Evolutionary conservation across 345 rosid species (phyloP), one percentile per base, ranked within the genome.

Genomic region (Mercurialis annua): DNA sequence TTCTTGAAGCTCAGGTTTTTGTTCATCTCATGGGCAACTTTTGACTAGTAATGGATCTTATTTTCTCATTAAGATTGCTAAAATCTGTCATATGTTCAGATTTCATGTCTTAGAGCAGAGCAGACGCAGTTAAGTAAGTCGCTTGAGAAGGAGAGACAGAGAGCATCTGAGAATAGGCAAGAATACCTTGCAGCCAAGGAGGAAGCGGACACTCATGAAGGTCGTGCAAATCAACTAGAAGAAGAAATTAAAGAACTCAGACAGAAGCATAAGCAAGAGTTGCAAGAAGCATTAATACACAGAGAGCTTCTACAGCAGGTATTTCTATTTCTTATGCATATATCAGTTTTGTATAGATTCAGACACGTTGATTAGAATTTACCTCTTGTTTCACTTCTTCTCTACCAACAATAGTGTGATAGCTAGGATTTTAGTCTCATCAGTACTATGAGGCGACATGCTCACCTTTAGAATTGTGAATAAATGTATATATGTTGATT

Each of bases 101-200:
- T 92, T 81, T 85, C 99, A 36, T 95, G 99, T 73, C 89, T 90
- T 62, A 86, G 98, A 82, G 92, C 98, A 23, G 99, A 95, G 64
- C 98, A 92, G 80, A 82, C 88, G 51, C 99, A 95, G 81, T 76
- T 92, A 77, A 84, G 87, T 66, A 90, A 79, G 90, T 90, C 99
- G 27, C 92, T 95, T 26, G 99, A 95, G 74, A 95, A 90, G 83
- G 99, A 95, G 81, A 87, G 99, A 73, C 97, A 92, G 74, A 84
- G 98, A 80, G 98, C 99, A 34, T 89, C 97, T 79, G 98, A 92
- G 73, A 90, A 86, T 80, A 84, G 98, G 75, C 98, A 95, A 72
- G 99, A 95, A 67, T 95, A 87, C 79, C 89, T 92, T 71, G 89
- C 92, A 68, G 98, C 90, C 68, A 95, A 90, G 87, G 98, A 95